Base-by-base conservation (phyloP, 805 yeast species). In the Maudiozyma bulderi region DNA sequence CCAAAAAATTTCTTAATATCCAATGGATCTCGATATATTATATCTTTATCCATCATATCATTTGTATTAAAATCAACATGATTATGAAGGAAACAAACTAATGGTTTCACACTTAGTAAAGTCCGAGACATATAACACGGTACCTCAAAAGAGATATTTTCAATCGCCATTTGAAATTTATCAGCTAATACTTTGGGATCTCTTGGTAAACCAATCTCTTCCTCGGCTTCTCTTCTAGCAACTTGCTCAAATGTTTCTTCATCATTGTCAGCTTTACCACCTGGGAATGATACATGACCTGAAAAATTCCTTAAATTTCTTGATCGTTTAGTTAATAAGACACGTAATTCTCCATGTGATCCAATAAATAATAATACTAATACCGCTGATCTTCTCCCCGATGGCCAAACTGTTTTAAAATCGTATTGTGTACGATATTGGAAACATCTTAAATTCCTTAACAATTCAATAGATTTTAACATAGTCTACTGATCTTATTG, bases 221-320 rank as follows among this genome's bases (percentile, higher is more conserved):
- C 98, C 49, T 74, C 76, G 52, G 89, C 80, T 64, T 90, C 98
- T 33, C 98, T 71, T 50, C 95, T 71, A 0, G 96, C 84, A 39
- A 84, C 82, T 42, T 76, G 75, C 74, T 84, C 82, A 50, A 85
- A 86, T 11, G 75, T 65, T 56, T 87, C 88, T 15, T 76, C 70
- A 0, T 75, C 79, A 40, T 56, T 60, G 63, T 90, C 97, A 5
- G 95, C 89, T 60, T 84, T 86, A 8, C 97, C 98, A 2, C 98
- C 98, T 4, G 98, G 98, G 8, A 90, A 71, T 1, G 96, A 87
- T 6, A 86, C 85, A 63, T 90, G 96, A 5, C 97, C 96, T 0
- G 93, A 84, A 67, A 89, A 90, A 47, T 78, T 78, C 45, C 80
- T 72, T 57, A 91, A 71, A 37, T 74, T 71, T 44, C 84, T 72